phyloP scores from a whole-genome alignment of 768 basidiomycete species.

The Coprinopsis sp. region DNA sequence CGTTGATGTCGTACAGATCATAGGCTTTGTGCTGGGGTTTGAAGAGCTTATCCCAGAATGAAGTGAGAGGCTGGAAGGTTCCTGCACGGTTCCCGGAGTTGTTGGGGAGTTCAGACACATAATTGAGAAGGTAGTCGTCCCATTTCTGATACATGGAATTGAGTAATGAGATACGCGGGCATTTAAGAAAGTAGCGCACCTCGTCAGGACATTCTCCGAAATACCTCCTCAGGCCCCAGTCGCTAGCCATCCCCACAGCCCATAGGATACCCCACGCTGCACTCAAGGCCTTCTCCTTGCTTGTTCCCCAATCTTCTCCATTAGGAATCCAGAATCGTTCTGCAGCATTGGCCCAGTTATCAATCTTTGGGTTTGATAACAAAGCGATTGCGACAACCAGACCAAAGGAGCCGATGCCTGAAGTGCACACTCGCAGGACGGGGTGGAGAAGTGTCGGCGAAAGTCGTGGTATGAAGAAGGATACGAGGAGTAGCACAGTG shows the following conservation, averaged over 20 bases:
- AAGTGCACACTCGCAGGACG: conserved; percentile 44
- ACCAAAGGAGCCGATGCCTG: conserved; percentile 56
- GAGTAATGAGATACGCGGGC: not conserved
- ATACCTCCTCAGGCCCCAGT: conserved; percentile 52
- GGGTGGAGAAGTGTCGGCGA: conserved; percentile 36
- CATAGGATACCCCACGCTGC: conserved; percentile 53
- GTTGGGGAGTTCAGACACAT: conserved; percentile 50
- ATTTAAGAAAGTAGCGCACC: conserved; percentile 28
- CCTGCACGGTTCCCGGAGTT: conserved; percentile 53
- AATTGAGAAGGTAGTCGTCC: conserved; percentile 62
- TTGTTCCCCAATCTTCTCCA: conserved; percentile 44
- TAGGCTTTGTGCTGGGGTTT: conserved; percentile 2
- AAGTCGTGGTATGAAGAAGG: conserved; percentile 44
- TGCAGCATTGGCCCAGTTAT: conserved; percentile 57
- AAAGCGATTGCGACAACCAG: conserved; percentile 49
- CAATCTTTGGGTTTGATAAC: conserved; percentile 39
- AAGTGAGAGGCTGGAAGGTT: conserved; percentile 47
- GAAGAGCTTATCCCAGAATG: conserved; percentile 52
- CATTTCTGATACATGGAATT: conserved; percentile 51
- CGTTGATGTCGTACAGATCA: conserved; percentile 11
- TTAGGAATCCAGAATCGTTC: conserved; percentile 53
- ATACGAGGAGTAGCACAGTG: conserved; percentile 30
- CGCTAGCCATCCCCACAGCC: conserved; percentile 38
- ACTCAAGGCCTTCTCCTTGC: conserved; percentile 53
- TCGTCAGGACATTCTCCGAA: conserved; percentile 69